Base-by-base conservation (phyloP, 257 asterid genomes). In the Solanum dulcamara region DNA sequence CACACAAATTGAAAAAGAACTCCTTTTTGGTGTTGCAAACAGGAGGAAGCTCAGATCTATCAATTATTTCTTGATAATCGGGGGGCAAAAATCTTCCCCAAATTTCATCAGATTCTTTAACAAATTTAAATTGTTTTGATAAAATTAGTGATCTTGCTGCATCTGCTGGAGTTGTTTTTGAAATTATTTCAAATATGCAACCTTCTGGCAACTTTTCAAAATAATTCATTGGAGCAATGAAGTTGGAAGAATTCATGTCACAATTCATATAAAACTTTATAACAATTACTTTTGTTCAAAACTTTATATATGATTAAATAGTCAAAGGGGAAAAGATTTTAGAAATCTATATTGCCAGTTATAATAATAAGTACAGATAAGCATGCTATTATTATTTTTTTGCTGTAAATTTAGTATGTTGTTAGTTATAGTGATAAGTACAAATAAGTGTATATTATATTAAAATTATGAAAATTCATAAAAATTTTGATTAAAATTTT, bases 91-190 rank as follows among this genome's bases (percentile, higher is more conserved):
- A 0, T 0, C 40, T 59, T 33, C 84, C 85, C 91, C 91, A 89
- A 7, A 88, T 88, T n/a, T 84, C 7, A 85, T 88, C 89, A 44
- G 87, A 89, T 1, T 89, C 85, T 0, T 81, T 80, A 46, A 85
- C 86, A 70, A 85, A 70, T 50, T 85, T 85, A 85, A 88, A 88
- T 3, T 33, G 72, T 26, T 2, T 3, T 2, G 92, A 12, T 51
- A 20, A 53, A 53, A 18, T 1, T 18, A 20, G 18, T 53, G 60
- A 53, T 53, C 2, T 53, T 53, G 18, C 60, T 53, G 11, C 60
- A 53, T 53, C 11, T 10, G 26, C 5, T 18, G 2, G 59, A 53
- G 60, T 53, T 53, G 2, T 53, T 53, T 53, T 53, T 53, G 1
- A 53, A 20, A 55, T 53, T 53, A 53, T 53, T 53, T 53, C 11